Evolutionary conservation across 805 yeast species (phyloP), one percentile per base, ranked within the genome.

Genomic region (Metschnikowia cerradonensis): DNA sequence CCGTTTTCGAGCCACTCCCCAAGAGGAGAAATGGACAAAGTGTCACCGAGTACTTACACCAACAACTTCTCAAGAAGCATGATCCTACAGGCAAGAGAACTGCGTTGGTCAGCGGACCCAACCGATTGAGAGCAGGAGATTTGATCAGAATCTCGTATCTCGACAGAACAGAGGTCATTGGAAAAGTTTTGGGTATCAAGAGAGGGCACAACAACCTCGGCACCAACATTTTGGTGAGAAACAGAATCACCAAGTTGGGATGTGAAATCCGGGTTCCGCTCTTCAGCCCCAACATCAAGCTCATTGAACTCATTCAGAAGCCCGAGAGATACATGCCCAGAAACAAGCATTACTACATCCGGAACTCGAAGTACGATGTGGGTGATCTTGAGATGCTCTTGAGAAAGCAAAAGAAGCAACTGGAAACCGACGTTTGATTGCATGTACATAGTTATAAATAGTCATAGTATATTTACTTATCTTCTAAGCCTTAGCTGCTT

Each of bases 321-420:
- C 92, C 96, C 36, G 68, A 72, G 55, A 80, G 79, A 63, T 84
- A 89, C 68, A 82, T 86, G 75, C 62, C 73, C 11, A 83, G 96
- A 80, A 82, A 83, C 71, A 92, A 89, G 76, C 92, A 90, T 61
- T 91, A 86, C 77, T 94, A 89, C 71, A 86, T 94, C 64, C 86
- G 97, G 73, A 86, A 80, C 67, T 77, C 85, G 47, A 83, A 81
- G 63, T 71, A 83, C 67, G 96, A 88, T 67, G 62, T 59, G 38
- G 85, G 83, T 55, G 90, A 86, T 64, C 67, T 86, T 53, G 88
- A 82, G 60, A 67, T 59, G 6, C 64, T 64, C 52, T 59, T 72
- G 50, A 66, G 59, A 41, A 48, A 48, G 35, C 55, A 55, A 39
- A 54, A 55, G 47, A 51, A 48, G 36, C 52, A 40, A 20, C 31